phyloP scores from a whole-genome alignment of 2,329 filamentous ascomycete genomes.

The Penicillium vulpinum region DNA sequence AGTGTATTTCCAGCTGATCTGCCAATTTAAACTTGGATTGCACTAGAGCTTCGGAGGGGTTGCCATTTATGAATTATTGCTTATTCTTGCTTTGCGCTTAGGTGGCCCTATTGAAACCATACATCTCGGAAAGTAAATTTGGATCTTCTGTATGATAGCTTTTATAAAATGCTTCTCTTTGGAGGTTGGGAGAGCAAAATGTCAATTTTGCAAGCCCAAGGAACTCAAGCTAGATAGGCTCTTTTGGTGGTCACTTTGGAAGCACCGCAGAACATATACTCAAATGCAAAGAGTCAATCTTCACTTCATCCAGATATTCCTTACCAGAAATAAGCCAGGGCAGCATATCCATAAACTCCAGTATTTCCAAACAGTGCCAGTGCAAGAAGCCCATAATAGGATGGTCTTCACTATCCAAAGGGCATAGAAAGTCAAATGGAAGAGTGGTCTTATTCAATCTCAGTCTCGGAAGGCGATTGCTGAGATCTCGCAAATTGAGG shows the following conservation, averaged over 20 bases:
- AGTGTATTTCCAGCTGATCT: neutral
- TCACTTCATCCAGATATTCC: neutral
- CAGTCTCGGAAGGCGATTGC: neutral
- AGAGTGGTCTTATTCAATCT: neutral
- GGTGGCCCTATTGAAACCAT: neutral
- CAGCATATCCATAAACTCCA: conserved; percentile 1
- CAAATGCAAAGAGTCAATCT: neutral
- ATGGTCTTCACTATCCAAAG: neutral
- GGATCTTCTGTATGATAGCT: neutral
- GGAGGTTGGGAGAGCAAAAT: neutral
- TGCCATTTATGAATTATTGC: neutral
- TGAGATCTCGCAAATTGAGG: conserved; percentile 3
- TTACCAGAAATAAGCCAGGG: conserved; percentile 9
- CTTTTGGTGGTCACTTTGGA: neutral
- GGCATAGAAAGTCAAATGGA: conserved; percentile 2
- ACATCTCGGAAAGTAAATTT: neutral
- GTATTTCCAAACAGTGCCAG: conserved; percentile 1
- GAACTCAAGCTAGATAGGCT: neutral
- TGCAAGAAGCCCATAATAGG: neutral
- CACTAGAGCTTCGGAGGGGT: neutral
- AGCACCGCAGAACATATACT: neutral
- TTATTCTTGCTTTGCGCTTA: neutral
- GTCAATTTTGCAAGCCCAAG: neutral
- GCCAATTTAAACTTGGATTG: neutral
- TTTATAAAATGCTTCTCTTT: neutral